Percentiles rank a stretch among this genome's conserved stretches.
Conservation (phyloP, 805 yeast genomes). For the Sugiyamaella marilandica region DNA sequence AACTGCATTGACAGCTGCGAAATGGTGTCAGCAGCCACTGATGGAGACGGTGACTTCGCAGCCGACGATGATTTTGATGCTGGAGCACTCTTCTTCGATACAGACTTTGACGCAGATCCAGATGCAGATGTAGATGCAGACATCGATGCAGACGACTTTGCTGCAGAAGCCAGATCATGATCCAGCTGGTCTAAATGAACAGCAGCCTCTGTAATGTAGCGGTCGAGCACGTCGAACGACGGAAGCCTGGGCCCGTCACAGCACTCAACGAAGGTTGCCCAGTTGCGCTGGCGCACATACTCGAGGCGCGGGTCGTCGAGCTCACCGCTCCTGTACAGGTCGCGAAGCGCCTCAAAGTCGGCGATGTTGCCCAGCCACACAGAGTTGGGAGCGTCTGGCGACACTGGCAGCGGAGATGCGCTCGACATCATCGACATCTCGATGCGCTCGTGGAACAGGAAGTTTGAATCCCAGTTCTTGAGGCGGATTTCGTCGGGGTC, state of each 20-base stretch:
- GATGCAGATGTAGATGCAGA: neutral
- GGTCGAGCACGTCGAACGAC: conserved; percentile 18
- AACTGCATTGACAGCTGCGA: conserved; percentile 38
- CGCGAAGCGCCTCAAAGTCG: conserved; percentile 42
- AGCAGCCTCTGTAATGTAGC: conserved; percentile 22
- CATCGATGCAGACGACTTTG: neutral
- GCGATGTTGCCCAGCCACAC: conserved; percentile 83
- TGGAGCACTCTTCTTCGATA: neutral
- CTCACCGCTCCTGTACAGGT: conserved; percentile 6
- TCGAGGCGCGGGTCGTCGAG: conserved; percentile 3
- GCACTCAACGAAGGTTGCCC: conserved; percentile 36
- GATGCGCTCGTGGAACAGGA: conserved; percentile 66
- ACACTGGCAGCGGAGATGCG: conserved; percentile 50
- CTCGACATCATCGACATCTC: conserved; percentile 81
- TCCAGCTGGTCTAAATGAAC: conserved; percentile 1
- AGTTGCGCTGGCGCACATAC: conserved; percentile 17
- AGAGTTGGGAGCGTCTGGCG: conserved; percentile 28
- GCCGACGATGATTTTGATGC: neutral
- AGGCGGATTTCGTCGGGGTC: conserved; percentile 23
- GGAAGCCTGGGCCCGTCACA: conserved; percentile 27
- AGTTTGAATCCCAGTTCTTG: conserved; percentile 41
- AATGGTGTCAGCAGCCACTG: neutral
- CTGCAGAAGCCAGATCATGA: too few relatives aligned
- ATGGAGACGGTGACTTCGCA: too few relatives aligned
- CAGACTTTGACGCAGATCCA: neutral